These are phyloP conservation scores for Colletotrichum paranaense DNA, from an alignment of 2,329 filamentous ascomycete species.

Conservation along the genomic window DNA sequence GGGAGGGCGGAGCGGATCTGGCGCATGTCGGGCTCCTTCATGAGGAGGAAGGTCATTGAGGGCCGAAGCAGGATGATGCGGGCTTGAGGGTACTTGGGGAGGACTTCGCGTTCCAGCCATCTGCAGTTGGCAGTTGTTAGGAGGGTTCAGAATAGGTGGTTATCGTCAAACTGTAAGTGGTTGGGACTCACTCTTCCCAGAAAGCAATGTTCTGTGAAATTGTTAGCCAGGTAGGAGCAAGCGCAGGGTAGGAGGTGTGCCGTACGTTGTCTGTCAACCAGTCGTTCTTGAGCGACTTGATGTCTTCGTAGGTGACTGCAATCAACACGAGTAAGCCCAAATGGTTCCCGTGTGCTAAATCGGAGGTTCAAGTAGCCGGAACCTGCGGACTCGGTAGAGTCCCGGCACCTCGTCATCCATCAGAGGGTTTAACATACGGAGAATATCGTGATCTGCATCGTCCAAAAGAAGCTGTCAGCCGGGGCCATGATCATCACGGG, in stretches of 20 bases:
- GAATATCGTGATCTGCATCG: conserved; percentile 46
- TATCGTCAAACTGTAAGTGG: too few species aligned
- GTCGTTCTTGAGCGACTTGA: conserved; percentile 88
- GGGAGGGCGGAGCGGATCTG: conserved; percentile 77
- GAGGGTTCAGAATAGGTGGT: not conserved
- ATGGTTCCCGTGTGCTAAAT: not conserved
- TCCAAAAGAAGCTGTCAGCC: conserved; percentile 17
- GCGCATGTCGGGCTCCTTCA: conserved; percentile 73
- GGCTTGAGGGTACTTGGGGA: conserved; percentile 82
- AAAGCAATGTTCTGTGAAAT: conserved; percentile 84
- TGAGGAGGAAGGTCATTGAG: conserved; percentile 91
- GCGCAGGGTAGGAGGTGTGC: not conserved
- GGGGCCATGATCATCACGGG: too few species aligned
- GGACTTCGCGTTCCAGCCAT: conserved; percentile 90
- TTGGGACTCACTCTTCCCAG: conserved; percentile 85
- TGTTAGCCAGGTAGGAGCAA: conserved; percentile 39
- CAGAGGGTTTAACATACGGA: conserved; percentile 32
- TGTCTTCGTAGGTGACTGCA: conserved; percentile 86
- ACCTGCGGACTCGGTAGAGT: not conserved
- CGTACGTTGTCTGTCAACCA: conserved; percentile 96
- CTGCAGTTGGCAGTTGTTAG: conserved; percentile 48
- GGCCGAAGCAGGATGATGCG: conserved; percentile 92
- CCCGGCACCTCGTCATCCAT: not conserved
- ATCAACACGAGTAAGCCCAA: conserved; percentile 12
- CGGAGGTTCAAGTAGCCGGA: not conserved